These are phyloP conservation scores for Solanum ahanhuiri DNA, from an alignment of 257 asterid species.

Conservation along the genomic window DNA sequence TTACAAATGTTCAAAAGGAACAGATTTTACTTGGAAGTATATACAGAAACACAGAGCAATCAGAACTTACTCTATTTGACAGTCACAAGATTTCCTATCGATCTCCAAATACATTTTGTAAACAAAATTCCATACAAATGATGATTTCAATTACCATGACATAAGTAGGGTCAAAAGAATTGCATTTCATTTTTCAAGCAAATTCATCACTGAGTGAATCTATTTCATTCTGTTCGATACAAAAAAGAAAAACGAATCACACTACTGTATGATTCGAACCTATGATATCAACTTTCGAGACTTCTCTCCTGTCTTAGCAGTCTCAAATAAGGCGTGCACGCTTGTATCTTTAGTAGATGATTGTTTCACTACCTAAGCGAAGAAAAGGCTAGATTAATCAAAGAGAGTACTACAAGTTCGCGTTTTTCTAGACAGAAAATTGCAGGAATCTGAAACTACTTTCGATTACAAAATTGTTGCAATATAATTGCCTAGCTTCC, in stretches of 20 bases:
- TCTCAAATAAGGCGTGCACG: neutral
- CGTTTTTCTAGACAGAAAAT: neutral
- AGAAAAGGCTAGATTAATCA: neutral
- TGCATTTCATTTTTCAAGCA: neutral
- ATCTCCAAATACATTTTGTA: conserved; percentile 1
- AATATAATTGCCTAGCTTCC: neutral
- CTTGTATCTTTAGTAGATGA: neutral
- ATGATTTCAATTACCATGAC: neutral
- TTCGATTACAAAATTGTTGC: neutral
- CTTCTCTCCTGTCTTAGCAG: neutral
- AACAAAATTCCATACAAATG: neutral
- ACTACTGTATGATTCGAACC: neutral
- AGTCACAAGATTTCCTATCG: neutral
- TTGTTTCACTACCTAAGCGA: neutral
- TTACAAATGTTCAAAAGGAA: neutral
- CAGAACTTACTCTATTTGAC: neutral
- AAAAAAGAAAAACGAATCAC: neutral
- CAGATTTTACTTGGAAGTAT: neutral
- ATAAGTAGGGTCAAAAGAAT: neutral
- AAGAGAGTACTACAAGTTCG: neutral
- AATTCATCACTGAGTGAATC: neutral
- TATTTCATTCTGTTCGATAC: neutral
- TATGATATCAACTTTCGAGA: neutral
- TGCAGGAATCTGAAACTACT: neutral
- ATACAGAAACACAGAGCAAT: neutral